Evolutionary conservation across 2,329 filamentous ascomycete species (phyloP).

Genomic region (Diplodia corticola): DNA sequence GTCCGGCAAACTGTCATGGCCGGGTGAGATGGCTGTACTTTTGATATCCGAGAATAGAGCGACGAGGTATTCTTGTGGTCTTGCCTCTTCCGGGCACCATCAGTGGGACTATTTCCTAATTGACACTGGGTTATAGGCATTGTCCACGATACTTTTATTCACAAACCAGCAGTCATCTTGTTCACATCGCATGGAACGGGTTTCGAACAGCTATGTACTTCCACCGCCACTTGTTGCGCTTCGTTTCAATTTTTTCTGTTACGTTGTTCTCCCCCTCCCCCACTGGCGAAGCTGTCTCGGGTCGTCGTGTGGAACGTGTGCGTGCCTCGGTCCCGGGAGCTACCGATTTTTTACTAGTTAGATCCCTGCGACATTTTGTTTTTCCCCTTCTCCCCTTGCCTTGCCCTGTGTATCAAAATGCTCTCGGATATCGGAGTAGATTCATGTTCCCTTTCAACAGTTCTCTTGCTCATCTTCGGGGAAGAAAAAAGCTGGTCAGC

Average conservation of each 20-base stretch:
- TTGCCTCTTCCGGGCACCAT: background rate
- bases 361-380: conserved; percentile 1
- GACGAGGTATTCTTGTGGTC: background rate
- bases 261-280: background rate
- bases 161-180: background rate
- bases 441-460: background rate
- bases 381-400: background rate
- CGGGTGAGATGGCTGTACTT: background rate
- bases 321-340: background rate
- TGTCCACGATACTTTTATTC: background rate
- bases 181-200: background rate
- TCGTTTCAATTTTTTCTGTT: background rate
- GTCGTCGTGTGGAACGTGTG: conserved; percentile 16
- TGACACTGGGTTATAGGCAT: background rate
- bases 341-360: background rate
- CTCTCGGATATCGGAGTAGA: background rate
- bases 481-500: too few relatives aligned
- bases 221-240: background rate
- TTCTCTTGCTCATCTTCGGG: background rate
- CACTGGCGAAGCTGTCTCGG: background rate
- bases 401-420: background rate
- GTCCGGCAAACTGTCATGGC: background rate
- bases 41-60: background rate
- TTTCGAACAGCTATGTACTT: background rate
- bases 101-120: background rate